Evolutionary conservation across 257 asterid genomes (phyloP).

Genomic region (Ajuga chamaepitys): DNA sequence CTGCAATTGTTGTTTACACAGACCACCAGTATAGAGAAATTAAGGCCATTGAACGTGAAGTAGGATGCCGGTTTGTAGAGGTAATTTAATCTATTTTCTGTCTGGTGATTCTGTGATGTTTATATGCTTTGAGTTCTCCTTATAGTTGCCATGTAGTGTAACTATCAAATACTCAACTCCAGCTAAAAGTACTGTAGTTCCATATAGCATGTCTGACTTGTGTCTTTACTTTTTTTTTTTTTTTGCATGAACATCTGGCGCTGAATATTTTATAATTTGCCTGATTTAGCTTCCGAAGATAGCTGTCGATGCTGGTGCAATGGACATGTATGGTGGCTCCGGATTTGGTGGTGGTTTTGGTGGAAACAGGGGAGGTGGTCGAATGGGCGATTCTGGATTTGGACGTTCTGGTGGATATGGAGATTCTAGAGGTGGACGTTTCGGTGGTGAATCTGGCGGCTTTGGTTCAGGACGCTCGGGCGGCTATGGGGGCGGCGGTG

Average conservation of each 20-base stretch:
- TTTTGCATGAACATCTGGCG: neutral
- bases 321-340: conserved; percentile 42
- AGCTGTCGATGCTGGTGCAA: conserved; percentile 49
- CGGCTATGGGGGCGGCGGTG: conserved; percentile 22
- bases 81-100: conserved; percentile 28
- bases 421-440: conserved; percentile 27
- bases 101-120: neutral
- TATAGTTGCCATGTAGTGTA: neutral
- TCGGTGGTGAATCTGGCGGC: conserved; percentile 31
- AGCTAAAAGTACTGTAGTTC: neutral
- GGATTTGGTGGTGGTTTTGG: conserved; percentile 32
- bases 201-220: neutral
- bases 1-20: conserved; percentile 75
- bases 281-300: conserved; percentile 57
- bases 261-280: conserved; percentile 5
- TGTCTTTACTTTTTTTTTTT: neutral
- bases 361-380: conserved; percentile 39
- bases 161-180: neutral
- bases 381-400: conserved; percentile 48
- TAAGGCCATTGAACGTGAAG: conserved; percentile 77
- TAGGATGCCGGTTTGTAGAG: conserved; percentile 74
- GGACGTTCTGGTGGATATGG: conserved; percentile 62
- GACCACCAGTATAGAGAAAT: conserved; percentile 58
- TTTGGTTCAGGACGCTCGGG: conserved; percentile 23
- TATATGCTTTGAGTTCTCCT: conserved; percentile 1